phyloP scores from a whole-genome alignment of 2,329 filamentous ascomycete genomes.

The Trichoderma gracile region DNA sequence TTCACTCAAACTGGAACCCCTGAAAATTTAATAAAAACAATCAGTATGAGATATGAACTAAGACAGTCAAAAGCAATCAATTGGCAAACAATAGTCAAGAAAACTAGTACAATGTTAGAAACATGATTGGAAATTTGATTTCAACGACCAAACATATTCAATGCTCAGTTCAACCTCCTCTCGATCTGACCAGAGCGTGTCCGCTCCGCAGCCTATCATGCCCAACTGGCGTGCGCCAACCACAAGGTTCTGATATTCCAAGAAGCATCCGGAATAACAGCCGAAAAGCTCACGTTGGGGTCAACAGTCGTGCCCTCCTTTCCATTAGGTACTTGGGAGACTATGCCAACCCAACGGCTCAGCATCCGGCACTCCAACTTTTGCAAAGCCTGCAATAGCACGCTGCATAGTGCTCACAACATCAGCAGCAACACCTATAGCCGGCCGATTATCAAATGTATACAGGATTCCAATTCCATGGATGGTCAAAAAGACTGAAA shows the following conservation, averaged over 20 bases:
- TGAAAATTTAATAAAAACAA: too few relatives aligned
- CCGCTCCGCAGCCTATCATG: neutral
- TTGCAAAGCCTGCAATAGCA: constrained; percentile 6
- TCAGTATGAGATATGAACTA: too few relatives aligned
- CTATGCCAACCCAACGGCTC: neutral
- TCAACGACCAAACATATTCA: too few relatives aligned
- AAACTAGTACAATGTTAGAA: too few relatives aligned
- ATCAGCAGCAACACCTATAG: neutral
- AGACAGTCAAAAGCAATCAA: too few relatives aligned
- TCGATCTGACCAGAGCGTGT: neutral
- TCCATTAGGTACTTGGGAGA: neutral
- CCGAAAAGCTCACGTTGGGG: neutral
- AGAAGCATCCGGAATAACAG: neutral
- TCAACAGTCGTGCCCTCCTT: neutral
- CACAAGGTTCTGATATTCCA: neutral
- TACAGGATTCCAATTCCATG: neutral
- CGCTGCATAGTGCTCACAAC: neutral
- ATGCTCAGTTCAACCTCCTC: too few relatives aligned
- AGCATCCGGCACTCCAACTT: neutral
- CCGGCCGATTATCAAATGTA: neutral
- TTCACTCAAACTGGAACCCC: too few relatives aligned
- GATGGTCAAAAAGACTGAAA: neutral
- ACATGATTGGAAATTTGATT: too few relatives aligned
- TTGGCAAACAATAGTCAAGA: too few relatives aligned
- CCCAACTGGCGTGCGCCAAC: neutral